A percentile compares a stretch with the other conserved stretches of the same genome.
Evolutionary conservation across 176 grass and related monocot genomes (phyloP).

Genomic region (Bromus sterilis): DNA sequence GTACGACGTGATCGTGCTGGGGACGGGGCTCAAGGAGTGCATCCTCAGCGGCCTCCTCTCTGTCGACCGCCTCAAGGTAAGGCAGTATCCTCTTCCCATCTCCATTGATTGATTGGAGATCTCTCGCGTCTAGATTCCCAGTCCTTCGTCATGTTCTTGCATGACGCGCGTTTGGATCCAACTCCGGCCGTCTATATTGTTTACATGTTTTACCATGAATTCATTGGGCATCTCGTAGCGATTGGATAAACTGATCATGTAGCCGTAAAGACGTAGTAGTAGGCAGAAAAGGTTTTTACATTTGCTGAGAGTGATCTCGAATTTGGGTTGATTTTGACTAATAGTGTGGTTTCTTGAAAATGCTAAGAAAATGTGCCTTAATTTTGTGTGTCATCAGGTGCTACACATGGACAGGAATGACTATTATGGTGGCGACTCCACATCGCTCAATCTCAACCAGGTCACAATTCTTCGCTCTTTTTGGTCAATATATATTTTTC

Average conservation of each 20-base stretch:
- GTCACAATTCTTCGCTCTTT: constrained; percentile 1
- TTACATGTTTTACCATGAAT: background rate
- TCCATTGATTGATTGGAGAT: background rate
- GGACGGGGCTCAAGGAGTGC: constrained; percentile 95
- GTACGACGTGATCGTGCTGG: constrained; percentile 91
- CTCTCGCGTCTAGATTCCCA: background rate
- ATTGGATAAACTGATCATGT: background rate
- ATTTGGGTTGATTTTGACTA: background rate
- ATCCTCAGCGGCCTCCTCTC: constrained; percentile 97
- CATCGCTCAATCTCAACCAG: constrained; percentile 81
- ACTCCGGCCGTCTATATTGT: background rate
- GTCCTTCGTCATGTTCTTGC: background rate
- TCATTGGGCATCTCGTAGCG: too few species aligned
- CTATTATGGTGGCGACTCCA: constrained; percentile 82
- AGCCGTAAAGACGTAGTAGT: background rate
- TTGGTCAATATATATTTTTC: background rate
- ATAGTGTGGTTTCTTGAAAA: background rate
- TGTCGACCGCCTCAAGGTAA: constrained; percentile 90
- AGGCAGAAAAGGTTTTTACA: background rate
- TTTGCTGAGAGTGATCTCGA: background rate
- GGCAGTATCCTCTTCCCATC: background rate
- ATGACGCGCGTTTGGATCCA: background rate
- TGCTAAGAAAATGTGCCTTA: too few species aligned
- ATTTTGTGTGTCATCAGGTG: constrained; percentile 35
- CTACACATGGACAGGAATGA: constrained; percentile 95